These are phyloP conservation scores for Picea abies DNA, from an alignment of 83 land plant species.

Conservation along the genomic window DNA sequence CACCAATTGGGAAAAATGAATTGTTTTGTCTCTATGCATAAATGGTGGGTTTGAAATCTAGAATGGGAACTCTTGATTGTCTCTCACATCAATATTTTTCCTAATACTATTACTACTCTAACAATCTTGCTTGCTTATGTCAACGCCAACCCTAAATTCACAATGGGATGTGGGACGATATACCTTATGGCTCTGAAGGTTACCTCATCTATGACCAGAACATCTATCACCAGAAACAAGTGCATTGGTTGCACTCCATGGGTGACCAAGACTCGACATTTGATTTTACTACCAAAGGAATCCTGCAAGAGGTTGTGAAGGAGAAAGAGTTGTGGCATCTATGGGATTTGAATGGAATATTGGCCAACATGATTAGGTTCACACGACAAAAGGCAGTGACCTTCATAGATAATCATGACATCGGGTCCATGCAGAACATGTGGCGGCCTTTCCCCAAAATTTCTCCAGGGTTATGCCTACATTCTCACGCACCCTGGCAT, in stretches of 20 bases:
- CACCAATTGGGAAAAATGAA: no score
- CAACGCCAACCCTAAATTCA: conserved; percentile 21
- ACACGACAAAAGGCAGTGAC: conserved; percentile 44
- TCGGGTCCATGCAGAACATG: conserved; percentile 40
- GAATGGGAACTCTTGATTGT: no score
- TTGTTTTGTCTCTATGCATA: no score
- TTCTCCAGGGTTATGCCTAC: conserved; percentile 29
- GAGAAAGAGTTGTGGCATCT: conserved; percentile 37
- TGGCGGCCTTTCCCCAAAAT: conserved; percentile 45
- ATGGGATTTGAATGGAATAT: conserved; percentile 27
- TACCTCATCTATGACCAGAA: conserved; percentile 20
- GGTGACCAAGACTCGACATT: conserved; percentile 78
- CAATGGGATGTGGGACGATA: conserved; percentile 31
- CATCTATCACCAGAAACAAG: conserved; percentile 75
- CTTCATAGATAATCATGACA: conserved; percentile 53
- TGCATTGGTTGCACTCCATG: conserved; percentile 78
- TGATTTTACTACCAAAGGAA: conserved; percentile 94
- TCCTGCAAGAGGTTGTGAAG: conserved; percentile 71
- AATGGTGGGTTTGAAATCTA: no score
- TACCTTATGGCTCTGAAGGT: conserved; percentile 14
- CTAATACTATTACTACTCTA: no score
- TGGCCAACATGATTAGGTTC: conserved; percentile 35
- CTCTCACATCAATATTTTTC: no score
- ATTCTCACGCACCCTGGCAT: conserved; percentile 21
- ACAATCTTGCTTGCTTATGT: no score